These are phyloP conservation scores for Coleophoma eucalyptorum DNA, from an alignment of 2,329 filamentous ascomycete genomes.

Conservation along the genomic window DNA sequence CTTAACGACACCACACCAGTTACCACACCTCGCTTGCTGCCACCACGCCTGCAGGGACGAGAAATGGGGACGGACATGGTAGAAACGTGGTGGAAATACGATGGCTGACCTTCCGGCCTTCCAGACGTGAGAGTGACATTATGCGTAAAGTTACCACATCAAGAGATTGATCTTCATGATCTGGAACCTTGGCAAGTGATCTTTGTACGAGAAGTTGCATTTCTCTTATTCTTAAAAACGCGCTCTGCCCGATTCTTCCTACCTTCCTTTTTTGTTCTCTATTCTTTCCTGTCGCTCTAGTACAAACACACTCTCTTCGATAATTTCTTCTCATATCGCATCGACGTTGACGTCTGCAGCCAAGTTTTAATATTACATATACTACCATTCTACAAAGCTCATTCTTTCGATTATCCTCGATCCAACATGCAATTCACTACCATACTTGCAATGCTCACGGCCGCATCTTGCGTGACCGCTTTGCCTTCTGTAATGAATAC, in stretches of 20 bases:
- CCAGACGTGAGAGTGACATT: too few species aligned
- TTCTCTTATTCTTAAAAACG: too few species aligned
- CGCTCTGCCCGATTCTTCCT: neutral
- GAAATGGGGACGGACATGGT: too few species aligned
- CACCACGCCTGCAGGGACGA: too few species aligned
- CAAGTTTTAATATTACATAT: neutral
- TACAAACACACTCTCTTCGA: neutral
- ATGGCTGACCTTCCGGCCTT: too few species aligned
- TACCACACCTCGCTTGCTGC: too few species aligned
- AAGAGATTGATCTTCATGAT: neutral
- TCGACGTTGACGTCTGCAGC: neutral
- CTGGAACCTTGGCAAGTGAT: neutral
- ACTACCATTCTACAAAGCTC: neutral
- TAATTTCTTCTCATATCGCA: neutral
- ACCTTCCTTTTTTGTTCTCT: neutral
- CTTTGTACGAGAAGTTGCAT: neutral
- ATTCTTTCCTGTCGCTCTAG: neutral
- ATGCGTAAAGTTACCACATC: too few species aligned
- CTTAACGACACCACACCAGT: too few species aligned
- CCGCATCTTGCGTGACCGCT: conserved; percentile 2
- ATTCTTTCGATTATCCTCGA: neutral
- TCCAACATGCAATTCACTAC: conserved; percentile 13
- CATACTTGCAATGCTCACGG: conserved; percentile 9
- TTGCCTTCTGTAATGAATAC: conserved; percentile 1
- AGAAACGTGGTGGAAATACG: too few species aligned